phyloP scores from a whole-genome alignment of 1,284 basidiomycete genomes.

The Ceratobasidium theobromae region DNA sequence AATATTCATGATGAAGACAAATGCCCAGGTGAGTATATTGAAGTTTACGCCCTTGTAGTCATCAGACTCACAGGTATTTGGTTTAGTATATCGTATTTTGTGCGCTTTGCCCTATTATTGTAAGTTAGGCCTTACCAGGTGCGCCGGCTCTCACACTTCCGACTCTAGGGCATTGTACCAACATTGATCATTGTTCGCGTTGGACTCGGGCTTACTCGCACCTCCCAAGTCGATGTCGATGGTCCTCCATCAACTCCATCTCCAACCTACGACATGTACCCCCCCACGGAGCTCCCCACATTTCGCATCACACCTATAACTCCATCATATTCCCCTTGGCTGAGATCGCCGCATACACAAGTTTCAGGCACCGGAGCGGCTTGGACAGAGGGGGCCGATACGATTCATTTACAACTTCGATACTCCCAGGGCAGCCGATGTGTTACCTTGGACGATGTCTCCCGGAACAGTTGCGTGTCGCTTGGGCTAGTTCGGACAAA shows the following conservation, averaged over 20 bases:
- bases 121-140: neutral
- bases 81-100: slow-evolving; percentile 20
- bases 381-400: neutral
- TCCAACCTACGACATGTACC: slow-evolving; percentile 3
- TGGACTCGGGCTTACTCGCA: slow-evolving; percentile 12
- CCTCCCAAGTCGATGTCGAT: slow-evolving; percentile 6
- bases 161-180: slow-evolving; percentile 13
- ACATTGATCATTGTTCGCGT: slow-evolving; percentile 26
- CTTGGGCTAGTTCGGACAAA: slow-evolving; percentile 7
- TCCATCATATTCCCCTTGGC: slow-evolving; percentile 5
- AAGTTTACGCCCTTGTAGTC: neutral
- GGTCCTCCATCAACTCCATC: neutral
- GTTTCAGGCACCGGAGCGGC: slow-evolving; percentile 8
- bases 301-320: neutral
- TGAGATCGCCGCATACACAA: slow-evolving; percentile 7
- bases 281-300: neutral
- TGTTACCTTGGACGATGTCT: slow-evolving; percentile 4
- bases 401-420: slow-evolving; percentile 11
- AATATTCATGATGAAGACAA: neutral
- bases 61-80: neutral
- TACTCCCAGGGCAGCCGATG: slow-evolving; percentile 18
- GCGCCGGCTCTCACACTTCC: neutral
- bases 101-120: slow-evolving; percentile 18
- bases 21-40: slow-evolving; percentile 13
- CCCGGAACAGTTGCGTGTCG: slow-evolving; percentile 13